Conservation (phyloP, 2,329 filamentous ascomycete species). For the Colletotrichum lentis region DNA sequence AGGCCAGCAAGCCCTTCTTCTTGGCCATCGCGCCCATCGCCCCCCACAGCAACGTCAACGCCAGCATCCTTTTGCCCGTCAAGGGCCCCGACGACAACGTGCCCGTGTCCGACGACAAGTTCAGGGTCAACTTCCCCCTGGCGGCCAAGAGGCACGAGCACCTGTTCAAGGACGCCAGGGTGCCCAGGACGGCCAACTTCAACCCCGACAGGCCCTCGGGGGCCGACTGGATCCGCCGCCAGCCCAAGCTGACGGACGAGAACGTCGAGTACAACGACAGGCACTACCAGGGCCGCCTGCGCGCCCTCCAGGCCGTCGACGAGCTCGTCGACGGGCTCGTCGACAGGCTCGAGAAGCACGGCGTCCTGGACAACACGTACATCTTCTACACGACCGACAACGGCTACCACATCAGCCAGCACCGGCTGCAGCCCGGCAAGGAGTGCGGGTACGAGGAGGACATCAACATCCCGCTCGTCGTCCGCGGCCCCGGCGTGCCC, state of each 20-base stretch:
- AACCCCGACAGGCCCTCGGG: constrained; percentile 61
- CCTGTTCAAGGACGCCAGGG: constrained; percentile 65
- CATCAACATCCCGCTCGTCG: constrained; percentile 59
- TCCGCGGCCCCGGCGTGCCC: constrained; percentile 58
- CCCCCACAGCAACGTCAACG: constrained; percentile 45
- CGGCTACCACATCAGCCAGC: constrained; percentile 62
- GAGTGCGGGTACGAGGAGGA: constrained; percentile 61
- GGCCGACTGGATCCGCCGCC: constrained; percentile 55
- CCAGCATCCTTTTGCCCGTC: constrained; percentile 57
- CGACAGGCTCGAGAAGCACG: constrained; percentile 44
- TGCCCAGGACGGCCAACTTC: constrained; percentile 72
- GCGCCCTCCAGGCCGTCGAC: constrained; percentile 56
- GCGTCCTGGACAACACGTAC: constrained; percentile 55
- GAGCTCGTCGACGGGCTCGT: constrained; percentile 55
- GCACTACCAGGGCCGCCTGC: constrained; percentile 53
- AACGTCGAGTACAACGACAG: constrained; percentile 49
- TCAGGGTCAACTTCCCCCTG: constrained; percentile 38
- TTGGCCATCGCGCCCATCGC: constrained; percentile 60
- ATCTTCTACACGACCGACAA: constrained; percentile 63
- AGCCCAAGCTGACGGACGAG: constrained; percentile 47
- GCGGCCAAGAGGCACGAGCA: constrained; percentile 64
- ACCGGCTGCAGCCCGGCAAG: constrained; percentile 61
- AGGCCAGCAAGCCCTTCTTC: constrained; percentile 63
- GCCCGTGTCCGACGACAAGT: constrained; percentile 62
- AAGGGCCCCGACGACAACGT: constrained; percentile 63